phyloP scores from a whole-genome alignment of 805 yeast species.

The Zygoascus biomembranicola region DNA sequence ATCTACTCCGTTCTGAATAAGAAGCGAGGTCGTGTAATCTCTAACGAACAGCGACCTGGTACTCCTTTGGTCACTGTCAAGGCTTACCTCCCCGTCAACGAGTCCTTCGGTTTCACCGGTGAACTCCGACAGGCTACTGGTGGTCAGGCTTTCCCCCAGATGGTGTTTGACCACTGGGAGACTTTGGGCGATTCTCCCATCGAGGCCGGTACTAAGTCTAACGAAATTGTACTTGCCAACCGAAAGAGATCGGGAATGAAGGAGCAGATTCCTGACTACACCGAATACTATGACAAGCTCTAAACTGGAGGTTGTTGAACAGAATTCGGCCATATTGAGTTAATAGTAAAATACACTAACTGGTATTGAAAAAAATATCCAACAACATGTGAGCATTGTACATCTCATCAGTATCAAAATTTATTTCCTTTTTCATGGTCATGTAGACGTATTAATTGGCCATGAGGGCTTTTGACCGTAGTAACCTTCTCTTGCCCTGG shows the following conservation, averaged over 20 bases:
- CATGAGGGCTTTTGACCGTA: no score
- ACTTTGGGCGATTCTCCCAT: conserved; percentile 85
- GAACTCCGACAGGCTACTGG: conserved; percentile 99
- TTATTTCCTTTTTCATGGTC: no score
- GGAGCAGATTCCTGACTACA: conserved; percentile 97
- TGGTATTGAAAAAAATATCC: neutral
- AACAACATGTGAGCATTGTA: no score
- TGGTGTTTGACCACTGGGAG: conserved; percentile 99
- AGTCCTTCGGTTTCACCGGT: conserved; percentile 99
- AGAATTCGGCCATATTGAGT: neutral
- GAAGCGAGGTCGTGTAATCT: conserved; percentile 96
- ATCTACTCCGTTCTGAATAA: conserved; percentile 98
- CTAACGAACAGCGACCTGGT: conserved; percentile 99
- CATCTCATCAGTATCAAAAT: no score
- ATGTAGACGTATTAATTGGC: no score
- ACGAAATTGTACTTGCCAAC: conserved; percentile 53
- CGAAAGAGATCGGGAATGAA: conserved; percentile 97
- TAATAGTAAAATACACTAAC: neutral
- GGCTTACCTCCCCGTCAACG: conserved; percentile 99
- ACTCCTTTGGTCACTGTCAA: conserved; percentile 99
- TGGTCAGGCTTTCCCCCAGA: conserved; percentile 99
- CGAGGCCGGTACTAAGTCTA: conserved; percentile 72
- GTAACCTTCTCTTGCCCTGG: no score
- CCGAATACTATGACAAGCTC: conserved; percentile 67
- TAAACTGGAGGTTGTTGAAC: conserved; percentile 21